Conservation (phyloP, 1,284 basidiomycete species). For the Testicularia cyperi region DNA sequence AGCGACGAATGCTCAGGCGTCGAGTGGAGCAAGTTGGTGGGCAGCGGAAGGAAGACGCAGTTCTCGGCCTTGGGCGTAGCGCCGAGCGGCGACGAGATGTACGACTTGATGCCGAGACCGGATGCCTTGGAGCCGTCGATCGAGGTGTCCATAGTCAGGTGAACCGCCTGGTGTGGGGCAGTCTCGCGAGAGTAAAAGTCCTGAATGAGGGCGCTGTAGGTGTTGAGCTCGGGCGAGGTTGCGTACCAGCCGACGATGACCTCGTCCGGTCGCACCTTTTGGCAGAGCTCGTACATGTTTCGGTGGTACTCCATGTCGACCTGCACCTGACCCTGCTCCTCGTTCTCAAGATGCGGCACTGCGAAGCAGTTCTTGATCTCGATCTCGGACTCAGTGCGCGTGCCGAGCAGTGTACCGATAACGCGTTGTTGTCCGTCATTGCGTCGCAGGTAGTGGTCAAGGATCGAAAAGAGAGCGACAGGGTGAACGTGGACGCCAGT, state of each 20-base stretch:
- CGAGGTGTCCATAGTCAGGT: slow-evolving; percentile 88
- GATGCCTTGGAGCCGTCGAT: slow-evolving; percentile 59
- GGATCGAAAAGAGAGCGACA: slow-evolving; percentile 80
- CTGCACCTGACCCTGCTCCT: slow-evolving; percentile 66
- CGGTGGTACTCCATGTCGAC: slow-evolving; percentile 96
- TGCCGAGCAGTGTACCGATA: slow-evolving; percentile 92
- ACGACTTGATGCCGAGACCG: slow-evolving; percentile 73
- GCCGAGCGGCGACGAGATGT: slow-evolving; percentile 70
- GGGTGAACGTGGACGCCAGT: slow-evolving; percentile 57
- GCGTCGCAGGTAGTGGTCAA: slow-evolving; percentile 94
- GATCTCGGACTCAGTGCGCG: slow-evolving; percentile 68
- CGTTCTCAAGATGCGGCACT: slow-evolving; percentile 68
- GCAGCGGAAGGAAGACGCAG: slow-evolving; percentile 56
- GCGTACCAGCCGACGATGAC: slow-evolving; percentile 80
- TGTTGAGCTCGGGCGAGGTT: slow-evolving; percentile 75
- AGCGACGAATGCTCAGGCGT: slow-evolving; percentile 60
- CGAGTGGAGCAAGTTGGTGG: slow-evolving; percentile 46
- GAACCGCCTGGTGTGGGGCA: slow-evolving; percentile 82
- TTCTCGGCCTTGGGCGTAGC: slow-evolving; percentile 54
- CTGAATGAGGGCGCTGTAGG: slow-evolving; percentile 95
- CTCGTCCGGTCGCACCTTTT: slow-evolving; percentile 80
- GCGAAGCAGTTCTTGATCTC: slow-evolving; percentile 57
- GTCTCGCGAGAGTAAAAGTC: slow-evolving; percentile 96
- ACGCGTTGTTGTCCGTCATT: slow-evolving; percentile 71
- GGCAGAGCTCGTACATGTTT: slow-evolving; percentile 86